These are phyloP conservation scores for Amaranthus hypochondriacus DNA, from an alignment of 148 eudicot species.

Conservation along the genomic window DNA sequence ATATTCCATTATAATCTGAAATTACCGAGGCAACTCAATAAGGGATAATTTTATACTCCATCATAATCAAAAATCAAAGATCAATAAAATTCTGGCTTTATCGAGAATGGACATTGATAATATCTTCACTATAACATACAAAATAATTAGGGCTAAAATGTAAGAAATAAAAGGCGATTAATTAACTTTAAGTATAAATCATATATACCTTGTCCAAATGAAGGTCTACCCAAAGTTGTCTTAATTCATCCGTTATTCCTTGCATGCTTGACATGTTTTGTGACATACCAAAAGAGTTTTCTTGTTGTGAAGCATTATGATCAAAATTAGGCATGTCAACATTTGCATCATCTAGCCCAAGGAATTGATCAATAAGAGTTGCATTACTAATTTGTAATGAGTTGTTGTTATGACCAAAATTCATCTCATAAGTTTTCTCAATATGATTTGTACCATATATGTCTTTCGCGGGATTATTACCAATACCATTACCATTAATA, in stretches of 20 bases:
- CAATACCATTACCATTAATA: neutral
- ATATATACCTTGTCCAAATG: conserved; percentile 11
- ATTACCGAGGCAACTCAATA: no score
- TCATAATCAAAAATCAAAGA: no score
- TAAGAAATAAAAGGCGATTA: neutral
- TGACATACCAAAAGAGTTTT: conserved; percentile 1
- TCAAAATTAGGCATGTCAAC: neutral
- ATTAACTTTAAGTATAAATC: neutral
- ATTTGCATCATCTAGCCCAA: neutral
- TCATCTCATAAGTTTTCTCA: neutral
- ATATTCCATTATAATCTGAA: no score
- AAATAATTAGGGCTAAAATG: no score
- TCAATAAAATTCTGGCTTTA: no score
- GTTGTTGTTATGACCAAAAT: neutral
- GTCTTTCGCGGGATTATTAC: neutral
- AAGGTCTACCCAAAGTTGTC: conserved; percentile 2
- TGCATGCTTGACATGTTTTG: conserved; percentile 9
- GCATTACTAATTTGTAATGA: neutral
- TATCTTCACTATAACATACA: no score
- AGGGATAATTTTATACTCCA: no score
- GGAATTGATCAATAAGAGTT: neutral
- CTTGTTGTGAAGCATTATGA: conserved; percentile 3
- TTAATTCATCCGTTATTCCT: conserved; percentile 7
- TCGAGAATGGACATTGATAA: no score
- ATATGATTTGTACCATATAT: neutral